These are phyloP conservation scores for Mrakia hoshinonis DNA, from an alignment of 768 basidiomycete species.

Conservation along the genomic window DNA sequence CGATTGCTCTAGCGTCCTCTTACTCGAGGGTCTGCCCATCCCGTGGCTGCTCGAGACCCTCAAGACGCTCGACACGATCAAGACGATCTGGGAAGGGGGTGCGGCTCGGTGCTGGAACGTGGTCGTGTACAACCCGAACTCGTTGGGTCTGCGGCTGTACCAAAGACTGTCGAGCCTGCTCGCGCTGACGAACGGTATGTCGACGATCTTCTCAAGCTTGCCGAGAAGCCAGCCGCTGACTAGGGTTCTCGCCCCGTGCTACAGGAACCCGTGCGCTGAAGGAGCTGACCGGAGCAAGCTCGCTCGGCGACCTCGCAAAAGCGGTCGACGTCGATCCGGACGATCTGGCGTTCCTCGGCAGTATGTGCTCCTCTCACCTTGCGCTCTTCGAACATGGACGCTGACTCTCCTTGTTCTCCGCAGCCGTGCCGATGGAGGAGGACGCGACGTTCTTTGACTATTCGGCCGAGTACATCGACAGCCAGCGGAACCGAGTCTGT, in stretches of 20 bases:
- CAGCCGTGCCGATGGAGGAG: not conserved
- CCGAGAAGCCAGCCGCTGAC: not conserved
- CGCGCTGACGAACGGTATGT: not conserved
- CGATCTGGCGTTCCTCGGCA: not conserved
- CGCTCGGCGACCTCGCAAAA: too few relatives aligned
- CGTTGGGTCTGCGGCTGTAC: not conserved
- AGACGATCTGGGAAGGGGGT: not conserved
- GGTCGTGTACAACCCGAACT: constrained; percentile 4
- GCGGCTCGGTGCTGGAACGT: not conserved
- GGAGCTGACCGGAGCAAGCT: not conserved
- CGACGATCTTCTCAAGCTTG: not conserved
- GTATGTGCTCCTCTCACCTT: not conserved
- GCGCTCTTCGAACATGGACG: not conserved
- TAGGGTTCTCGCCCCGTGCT: too few relatives aligned
- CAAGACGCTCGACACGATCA: not conserved
- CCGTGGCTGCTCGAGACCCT: constrained; percentile 2
- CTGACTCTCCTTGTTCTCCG: not conserved
- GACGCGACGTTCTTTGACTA: not conserved
- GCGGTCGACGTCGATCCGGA: not conserved
- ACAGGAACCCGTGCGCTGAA: not conserved
- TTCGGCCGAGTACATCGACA: not conserved
- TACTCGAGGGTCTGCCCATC: not conserved
- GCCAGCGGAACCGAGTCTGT: not conserved
- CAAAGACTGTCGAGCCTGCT: not conserved
- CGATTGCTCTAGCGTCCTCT: constrained; percentile 10